Conservation (phyloP, 345 rosid genomes). For the Linum tenue region DNA sequence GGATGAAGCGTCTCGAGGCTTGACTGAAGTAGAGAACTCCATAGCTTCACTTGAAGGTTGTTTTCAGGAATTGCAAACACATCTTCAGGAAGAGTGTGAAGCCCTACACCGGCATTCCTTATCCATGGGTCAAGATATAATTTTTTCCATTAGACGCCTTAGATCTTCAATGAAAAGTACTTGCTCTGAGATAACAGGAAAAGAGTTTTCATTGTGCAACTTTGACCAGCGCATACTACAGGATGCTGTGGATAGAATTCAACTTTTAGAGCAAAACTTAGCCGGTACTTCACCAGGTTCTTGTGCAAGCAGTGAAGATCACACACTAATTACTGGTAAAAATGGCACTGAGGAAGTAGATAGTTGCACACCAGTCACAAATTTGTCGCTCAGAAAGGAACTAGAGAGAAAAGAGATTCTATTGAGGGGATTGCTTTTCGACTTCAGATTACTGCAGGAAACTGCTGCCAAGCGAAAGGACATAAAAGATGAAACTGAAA, state of each 20-base stretch:
- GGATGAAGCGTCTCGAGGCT: slow-evolving; percentile 31
- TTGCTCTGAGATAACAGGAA: slow-evolving; percentile 44
- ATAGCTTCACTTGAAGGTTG: slow-evolving; percentile 50
- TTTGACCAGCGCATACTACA: slow-evolving; percentile 41
- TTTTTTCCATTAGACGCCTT: slow-evolving; percentile 28
- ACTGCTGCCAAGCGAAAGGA: slow-evolving; percentile 63
- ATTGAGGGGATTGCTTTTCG: slow-evolving; percentile 80
- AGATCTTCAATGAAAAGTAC: slow-evolving; percentile 50
- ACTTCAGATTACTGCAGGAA: slow-evolving; percentile 82
- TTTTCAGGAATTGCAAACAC: slow-evolving; percentile 49
- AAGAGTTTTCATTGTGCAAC: slow-evolving; percentile 41
- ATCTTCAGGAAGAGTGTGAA: slow-evolving; percentile 43
- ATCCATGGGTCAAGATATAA: slow-evolving; percentile 40
- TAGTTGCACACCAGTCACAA: slow-evolving; percentile 19
- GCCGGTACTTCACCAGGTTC: slow-evolving; percentile 10
- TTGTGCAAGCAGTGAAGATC: slow-evolving; percentile 15
- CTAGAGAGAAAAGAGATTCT: slow-evolving; percentile 67
- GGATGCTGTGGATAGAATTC: slow-evolving; percentile 26
- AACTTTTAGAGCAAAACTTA: slow-evolving; percentile 19
- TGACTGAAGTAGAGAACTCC: slow-evolving; percentile 38
- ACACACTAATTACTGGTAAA: slow-evolving; percentile 11
- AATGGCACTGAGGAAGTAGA: slow-evolving; percentile 19
- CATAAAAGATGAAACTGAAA: slow-evolving; percentile 63
- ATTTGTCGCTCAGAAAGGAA: slow-evolving; percentile 50
- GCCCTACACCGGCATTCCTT: slow-evolving; percentile 35